phyloP scores from a whole-genome alignment of 1,284 basidiomycete species.

The Somion occarium region DNA sequence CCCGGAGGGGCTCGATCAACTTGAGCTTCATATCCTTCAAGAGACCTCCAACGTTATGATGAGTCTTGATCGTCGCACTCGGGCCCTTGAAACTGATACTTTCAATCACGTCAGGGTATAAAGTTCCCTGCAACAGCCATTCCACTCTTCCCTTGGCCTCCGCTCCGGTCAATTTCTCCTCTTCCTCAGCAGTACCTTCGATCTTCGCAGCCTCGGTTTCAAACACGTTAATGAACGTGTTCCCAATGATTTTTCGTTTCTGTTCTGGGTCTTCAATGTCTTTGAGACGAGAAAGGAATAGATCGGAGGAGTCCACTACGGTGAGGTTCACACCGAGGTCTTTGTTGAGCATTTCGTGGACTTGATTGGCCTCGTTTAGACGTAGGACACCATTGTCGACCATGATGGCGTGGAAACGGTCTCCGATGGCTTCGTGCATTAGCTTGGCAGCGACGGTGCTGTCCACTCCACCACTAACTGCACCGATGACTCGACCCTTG shows the following conservation, averaged over 20 bases:
- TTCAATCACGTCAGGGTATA: conserved; percentile 99
- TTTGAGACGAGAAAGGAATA: conserved; percentile 87
- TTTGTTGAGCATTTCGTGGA: conserved; percentile 92
- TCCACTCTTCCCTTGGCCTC: conserved; percentile 89
- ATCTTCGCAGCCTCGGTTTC: conserved; percentile 91
- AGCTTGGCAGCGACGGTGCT: conserved; percentile 98
- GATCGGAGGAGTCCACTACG: conserved; percentile 92
- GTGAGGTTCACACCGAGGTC: conserved; percentile 96
- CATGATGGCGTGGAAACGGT: conserved; percentile 99
- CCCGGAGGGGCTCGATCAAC: conserved; percentile 95
- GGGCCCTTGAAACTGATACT: conserved; percentile 99
- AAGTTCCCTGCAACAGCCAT: conserved; percentile 96
- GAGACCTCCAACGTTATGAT: conserved; percentile 98
- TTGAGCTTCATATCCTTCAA: conserved; percentile 99
- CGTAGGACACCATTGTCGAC: conserved; percentile 98
- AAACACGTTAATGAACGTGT: conserved; percentile 98
- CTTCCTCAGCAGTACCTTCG: conserved; percentile 79
- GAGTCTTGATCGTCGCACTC: conserved; percentile 98
- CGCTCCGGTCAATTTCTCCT: conserved; percentile 60
- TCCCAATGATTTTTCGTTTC: conserved; percentile 98
- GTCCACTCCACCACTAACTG: conserved; percentile 97
- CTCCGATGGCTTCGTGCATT: conserved; percentile 99
- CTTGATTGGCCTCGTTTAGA: conserved; percentile 87
- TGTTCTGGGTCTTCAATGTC: conserved; percentile 95
- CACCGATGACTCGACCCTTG: conserved; percentile 95